Evolutionary conservation across 257 asterid species (phyloP).

Genomic region (Solanum paucissectum): DNA sequence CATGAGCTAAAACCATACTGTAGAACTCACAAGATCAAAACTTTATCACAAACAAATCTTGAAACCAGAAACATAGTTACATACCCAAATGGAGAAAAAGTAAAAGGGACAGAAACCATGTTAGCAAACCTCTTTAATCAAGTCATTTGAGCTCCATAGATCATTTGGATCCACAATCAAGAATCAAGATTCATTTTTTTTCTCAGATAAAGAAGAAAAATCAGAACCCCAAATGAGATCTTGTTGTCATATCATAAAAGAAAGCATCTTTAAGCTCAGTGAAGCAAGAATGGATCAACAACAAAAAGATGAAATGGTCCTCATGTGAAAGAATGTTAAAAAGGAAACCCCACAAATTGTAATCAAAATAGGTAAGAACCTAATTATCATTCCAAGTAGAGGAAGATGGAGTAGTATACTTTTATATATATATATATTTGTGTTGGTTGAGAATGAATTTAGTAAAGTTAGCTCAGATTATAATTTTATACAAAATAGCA

Average conservation of each 20-base stretch:
- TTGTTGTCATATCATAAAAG: background rate
- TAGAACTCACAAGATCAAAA: background rate
- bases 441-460: slow-evolving; percentile 14
- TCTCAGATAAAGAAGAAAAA: background rate
- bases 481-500: background rate
- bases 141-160: background rate
- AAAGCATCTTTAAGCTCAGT: background rate
- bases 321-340: background rate
- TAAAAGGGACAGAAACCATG: background rate
- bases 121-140: background rate
- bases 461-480: slow-evolving; percentile 1
- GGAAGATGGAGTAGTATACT: background rate
- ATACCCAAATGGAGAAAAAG: background rate
- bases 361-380: slow-evolving; percentile 2
- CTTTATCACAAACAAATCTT: background rate
- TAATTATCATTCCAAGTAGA: slow-evolving; percentile 1
- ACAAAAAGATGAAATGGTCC: background rate
- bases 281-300: background rate
- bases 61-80: background rate
- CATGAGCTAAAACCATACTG: background rate
- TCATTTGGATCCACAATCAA: background rate
- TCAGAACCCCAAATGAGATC: background rate
- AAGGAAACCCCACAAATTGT: slow-evolving; percentile 5
- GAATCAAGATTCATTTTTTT: background rate
- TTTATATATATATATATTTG: background rate